Conservation (phyloP, 371 early-diverging fungal species). For the Encephalitozoon romaleae region DNA sequence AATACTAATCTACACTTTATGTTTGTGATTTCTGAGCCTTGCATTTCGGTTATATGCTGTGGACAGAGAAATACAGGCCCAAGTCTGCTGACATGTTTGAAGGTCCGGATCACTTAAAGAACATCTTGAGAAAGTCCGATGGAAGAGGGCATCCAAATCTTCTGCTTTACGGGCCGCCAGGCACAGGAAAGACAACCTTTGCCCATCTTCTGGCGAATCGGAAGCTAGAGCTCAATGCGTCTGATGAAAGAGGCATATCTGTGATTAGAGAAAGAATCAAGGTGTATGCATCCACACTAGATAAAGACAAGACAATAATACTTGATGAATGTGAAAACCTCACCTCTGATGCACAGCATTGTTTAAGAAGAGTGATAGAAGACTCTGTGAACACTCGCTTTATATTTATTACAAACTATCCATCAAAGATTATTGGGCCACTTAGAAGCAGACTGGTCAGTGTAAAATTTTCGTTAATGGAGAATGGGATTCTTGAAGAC, state of each 20-base stretch:
- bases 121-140: conserved; percentile 29
- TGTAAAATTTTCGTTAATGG: conserved; percentile 39
- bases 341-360: conserved; percentile 61
- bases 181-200: conserved; percentile 94
- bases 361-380: conserved; percentile 60
- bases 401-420: conserved; percentile 64
- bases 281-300: conserved; percentile 62
- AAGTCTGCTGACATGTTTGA: conserved; percentile 40
- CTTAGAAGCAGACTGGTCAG: conserved; percentile 57
- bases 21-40: neutral
- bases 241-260: conserved; percentile 60
- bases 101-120: conserved; percentile 42
- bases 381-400: conserved; percentile 57
- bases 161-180: conserved; percentile 95
- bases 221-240: conserved; percentile 62
- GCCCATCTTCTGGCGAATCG: conserved; percentile 74
- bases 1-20: neutral
- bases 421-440: conserved; percentile 61
- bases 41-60: conserved; percentile 15
- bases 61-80: conserved; percentile 62
- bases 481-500: conserved; percentile 16
- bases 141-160: conserved; percentile 72
- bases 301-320: conserved; percentile 54
- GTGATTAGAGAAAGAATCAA: conserved; percentile 64
- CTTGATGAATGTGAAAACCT: conserved; percentile 62